These are phyloP conservation scores for Leishmania gerbilli DNA, from an alignment of 208 protist species.

Conservation along the genomic window DNA sequence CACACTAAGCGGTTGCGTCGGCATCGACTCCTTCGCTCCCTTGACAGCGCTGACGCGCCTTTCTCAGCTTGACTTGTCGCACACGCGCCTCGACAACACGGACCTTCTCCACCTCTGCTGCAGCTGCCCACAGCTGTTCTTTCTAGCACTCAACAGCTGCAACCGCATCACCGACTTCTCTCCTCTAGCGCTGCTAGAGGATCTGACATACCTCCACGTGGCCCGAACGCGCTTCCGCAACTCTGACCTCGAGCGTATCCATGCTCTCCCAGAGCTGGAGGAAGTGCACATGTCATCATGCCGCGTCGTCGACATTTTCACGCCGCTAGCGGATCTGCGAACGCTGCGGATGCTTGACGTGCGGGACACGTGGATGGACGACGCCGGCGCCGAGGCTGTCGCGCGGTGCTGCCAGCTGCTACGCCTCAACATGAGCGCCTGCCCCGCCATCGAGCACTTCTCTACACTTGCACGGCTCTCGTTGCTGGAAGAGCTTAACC, in stretches of 20 bases:
- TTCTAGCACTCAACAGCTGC: constrained; percentile 17
- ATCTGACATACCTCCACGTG: constrained; percentile 22
- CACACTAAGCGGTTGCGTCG: constrained; percentile 19
- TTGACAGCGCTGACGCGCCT: constrained; percentile 11
- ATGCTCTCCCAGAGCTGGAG: constrained; percentile 15
- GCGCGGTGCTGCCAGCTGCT: constrained; percentile 22
- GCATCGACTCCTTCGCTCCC: constrained; percentile 11
- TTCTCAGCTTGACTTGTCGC: constrained; percentile 11
- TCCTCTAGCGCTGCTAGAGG: constrained; percentile 13
- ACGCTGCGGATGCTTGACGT: constrained; percentile 19
- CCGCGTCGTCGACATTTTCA: constrained; percentile 17
- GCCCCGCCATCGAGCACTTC: constrained; percentile 14
- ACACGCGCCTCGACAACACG: constrained; percentile 11
- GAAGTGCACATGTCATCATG: constrained; percentile 31
- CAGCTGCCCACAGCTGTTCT: constrained; percentile 16
- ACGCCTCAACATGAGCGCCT: constrained; percentile 15
- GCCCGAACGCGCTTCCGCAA: constrained; percentile 21
- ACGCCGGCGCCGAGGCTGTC: constrained; percentile 15
- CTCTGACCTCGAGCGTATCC: constrained; percentile 26
- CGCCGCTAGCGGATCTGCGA: constrained; percentile 5
- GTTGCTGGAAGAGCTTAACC: constrained; percentile 19
- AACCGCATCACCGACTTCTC: constrained; percentile 18
- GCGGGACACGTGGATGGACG: constrained; percentile 21
- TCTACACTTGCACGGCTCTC: constrained; percentile 17
- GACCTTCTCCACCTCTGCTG: constrained; percentile 21